Conservation (phyloP, 768 basidiomycete genomes). For the Roridomyces roridus region DNA sequence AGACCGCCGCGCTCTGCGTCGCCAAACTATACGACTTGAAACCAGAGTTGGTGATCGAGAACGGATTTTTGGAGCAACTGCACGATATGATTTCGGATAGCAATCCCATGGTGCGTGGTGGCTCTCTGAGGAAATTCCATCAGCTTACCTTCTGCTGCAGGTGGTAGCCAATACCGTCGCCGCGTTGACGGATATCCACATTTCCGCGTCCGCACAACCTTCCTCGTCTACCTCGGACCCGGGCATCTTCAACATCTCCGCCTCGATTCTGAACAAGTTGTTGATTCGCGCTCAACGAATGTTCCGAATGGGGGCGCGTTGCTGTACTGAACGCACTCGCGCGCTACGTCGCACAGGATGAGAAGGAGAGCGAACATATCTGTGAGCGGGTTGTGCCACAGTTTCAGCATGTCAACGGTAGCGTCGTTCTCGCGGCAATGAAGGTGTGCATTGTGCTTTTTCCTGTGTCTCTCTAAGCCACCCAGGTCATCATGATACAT, state of each 20-base stretch:
- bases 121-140: neutral
- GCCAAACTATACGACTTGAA: slow-evolving; percentile 98
- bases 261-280: slow-evolving; percentile 83
- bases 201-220: slow-evolving; percentile 63
- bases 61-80: slow-evolving; percentile 88
- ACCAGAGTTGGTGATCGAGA: slow-evolving; percentile 92
- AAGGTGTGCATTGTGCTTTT: slow-evolving; percentile 59
- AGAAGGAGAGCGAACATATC: slow-evolving; percentile 97
- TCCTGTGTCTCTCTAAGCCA: neutral
- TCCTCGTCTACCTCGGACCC: slow-evolving; percentile 63
- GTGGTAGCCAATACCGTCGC: slow-evolving; percentile 97
- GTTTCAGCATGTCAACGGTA: slow-evolving; percentile 96
- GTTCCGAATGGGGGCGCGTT: slow-evolving; percentile 98
- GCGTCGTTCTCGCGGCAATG: slow-evolving; percentile 95
- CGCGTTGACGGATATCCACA: slow-evolving; percentile 94
- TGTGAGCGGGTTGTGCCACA: slow-evolving; percentile 98
- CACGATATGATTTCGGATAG: slow-evolving; percentile 94
- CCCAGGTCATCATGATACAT: slow-evolving; percentile 97
- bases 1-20: slow-evolving; percentile 97
- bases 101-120: slow-evolving; percentile 84
- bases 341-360: slow-evolving; percentile 83
- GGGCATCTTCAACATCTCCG: slow-evolving; percentile 83
- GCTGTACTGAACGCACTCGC: slow-evolving; percentile 88
- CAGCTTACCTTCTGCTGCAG: slow-evolving; percentile 44
- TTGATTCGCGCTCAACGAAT: slow-evolving; percentile 96